Conservation (phyloP, 2,329 filamentous ascomycete species). For the Graphilbum ipis-grandicollis region DNA sequence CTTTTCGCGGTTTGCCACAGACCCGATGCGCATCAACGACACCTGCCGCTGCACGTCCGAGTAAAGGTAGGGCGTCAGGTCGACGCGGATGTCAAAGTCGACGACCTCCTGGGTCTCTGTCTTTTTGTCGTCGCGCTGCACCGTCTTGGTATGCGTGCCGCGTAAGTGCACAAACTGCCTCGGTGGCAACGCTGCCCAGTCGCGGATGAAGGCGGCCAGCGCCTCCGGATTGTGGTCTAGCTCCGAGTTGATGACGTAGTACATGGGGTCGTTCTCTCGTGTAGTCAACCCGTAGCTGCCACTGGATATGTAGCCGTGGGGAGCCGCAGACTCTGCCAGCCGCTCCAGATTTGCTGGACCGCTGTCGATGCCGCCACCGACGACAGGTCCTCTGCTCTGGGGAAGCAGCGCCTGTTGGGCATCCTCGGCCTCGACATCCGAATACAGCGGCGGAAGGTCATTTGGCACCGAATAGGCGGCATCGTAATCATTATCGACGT, state of each 20-base stretch:
- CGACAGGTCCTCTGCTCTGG: too few species aligned
- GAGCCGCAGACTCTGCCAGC: too few species aligned
- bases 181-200: constrained; percentile 29
- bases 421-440: constrained; percentile 18
- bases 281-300: background rate
- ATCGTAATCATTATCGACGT: constrained; percentile 12
- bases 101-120: constrained; percentile 27
- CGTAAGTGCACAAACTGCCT: constrained; percentile 33
- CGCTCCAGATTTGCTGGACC: too few species aligned
- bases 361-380: too few species aligned
- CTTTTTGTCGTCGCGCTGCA: constrained; percentile 26
- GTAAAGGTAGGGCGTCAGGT: constrained; percentile 41
- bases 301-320: background rate
- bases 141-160: constrained; percentile 33
- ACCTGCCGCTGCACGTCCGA: constrained; percentile 20
- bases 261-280: background rate
- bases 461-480: constrained; percentile 17
- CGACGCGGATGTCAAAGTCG: constrained; percentile 42
- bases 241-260: background rate
- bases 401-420: background rate
- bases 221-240: background rate
- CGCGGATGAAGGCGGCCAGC: constrained; percentile 1
- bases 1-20: constrained; percentile 40
- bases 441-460: constrained; percentile 26
- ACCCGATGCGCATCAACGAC: constrained; percentile 27